These are phyloP conservation scores for Rhodamnia rubescens DNA, from an alignment of 345 rosid species.

Conservation along the genomic window DNA sequence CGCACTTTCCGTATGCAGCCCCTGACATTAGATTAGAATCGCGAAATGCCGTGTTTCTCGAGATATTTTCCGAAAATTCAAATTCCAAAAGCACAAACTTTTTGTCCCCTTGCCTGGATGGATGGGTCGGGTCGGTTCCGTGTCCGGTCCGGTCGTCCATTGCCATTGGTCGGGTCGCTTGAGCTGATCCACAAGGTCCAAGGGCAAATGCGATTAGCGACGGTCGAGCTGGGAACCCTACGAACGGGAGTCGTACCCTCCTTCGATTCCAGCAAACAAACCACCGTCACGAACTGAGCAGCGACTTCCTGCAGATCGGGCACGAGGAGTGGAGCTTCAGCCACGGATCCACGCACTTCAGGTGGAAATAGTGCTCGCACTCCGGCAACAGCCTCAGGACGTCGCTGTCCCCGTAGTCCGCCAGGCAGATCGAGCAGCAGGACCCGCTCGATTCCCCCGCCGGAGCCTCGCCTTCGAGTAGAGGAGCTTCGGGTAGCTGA, in stretches of 20 bases:
- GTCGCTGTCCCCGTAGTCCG: constrained; percentile 5
- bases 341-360: constrained; percentile 1
- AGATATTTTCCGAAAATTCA: background rate
- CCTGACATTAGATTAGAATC: too few relatives aligned
- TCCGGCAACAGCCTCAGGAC: background rate
- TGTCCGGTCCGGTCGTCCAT: background rate
- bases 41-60: background rate
- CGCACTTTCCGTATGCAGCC: too few relatives aligned
- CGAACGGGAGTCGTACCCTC: background rate
- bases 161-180: background rate
- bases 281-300: background rate
- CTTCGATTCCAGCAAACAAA: background rate
- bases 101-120: background rate
- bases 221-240: background rate
- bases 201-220: background rate
- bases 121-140: background rate
- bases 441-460: background rate
- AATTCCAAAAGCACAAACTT: background rate
- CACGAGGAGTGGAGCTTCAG: background rate
- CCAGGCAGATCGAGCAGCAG: constrained; percentile 3
- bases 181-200: background rate
- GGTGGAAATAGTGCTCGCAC: constrained; percentile 2
- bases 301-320: background rate
- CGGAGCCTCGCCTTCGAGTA: background rate
- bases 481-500: background rate